These are phyloP conservation scores for Gymnopus androsaceus DNA, from an alignment of 1,284 basidiomycete species.

Conservation along the genomic window DNA sequence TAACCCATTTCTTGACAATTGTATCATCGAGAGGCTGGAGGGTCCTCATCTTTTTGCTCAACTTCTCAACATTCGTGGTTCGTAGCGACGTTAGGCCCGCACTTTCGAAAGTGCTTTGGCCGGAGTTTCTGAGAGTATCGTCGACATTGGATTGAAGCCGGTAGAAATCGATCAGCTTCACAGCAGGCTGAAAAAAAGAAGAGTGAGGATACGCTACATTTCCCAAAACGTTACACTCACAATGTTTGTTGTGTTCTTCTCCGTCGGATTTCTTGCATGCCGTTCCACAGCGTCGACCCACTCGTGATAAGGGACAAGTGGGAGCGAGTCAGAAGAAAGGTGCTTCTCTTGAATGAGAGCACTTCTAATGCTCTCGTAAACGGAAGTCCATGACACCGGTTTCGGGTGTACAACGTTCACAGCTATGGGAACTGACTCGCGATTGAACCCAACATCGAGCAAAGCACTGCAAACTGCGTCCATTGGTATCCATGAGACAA, in stretches of 20 bases:
- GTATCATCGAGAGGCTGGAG: constrained; percentile 1
- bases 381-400: constrained; percentile 22
- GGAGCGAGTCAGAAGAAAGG: constrained; percentile 12
- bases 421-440: constrained; percentile 12
- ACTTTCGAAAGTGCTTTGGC: constrained; percentile 1
- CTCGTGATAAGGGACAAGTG: constrained; percentile 25
- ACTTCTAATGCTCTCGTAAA: constrained; percentile 25
- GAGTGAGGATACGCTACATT: neutral
- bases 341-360: constrained; percentile 14
- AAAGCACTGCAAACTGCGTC: constrained; percentile 27
- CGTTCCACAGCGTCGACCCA: constrained; percentile 27
- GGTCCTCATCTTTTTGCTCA: neutral
- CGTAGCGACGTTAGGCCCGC: constrained; percentile 1
- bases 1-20: neutral
- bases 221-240: constrained; percentile 2
- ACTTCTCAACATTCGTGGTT: neutral
- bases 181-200: neutral
- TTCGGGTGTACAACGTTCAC: constrained; percentile 33
- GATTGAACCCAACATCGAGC: constrained; percentile 24
- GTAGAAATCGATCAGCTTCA: constrained; percentile 7
- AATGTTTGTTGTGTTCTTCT: constrained; percentile 4
- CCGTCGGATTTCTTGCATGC: constrained; percentile 1
- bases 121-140: neutral
- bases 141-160: neutral
- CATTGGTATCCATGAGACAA: constrained; percentile 31